phyloP scores from a whole-genome alignment of 495 filamentous ascomycete genomes.

The Podospora australis region DNA sequence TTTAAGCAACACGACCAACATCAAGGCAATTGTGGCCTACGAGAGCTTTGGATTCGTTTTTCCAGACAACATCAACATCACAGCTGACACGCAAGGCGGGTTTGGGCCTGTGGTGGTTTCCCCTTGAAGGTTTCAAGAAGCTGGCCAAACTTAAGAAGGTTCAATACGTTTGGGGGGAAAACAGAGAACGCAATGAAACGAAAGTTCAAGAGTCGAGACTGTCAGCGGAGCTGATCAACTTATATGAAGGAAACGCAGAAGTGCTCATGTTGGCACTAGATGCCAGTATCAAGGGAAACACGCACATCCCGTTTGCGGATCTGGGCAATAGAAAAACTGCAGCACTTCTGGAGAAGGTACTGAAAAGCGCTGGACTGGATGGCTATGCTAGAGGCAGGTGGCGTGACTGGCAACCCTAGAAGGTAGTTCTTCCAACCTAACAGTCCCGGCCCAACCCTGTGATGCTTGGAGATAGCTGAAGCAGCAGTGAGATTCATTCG shows the following conservation, averaged over 20 bases:
- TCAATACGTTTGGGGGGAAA: slow-evolving; percentile 46
- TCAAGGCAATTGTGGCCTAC: slow-evolving; percentile 44
- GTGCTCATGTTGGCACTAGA: slow-evolving; percentile 37
- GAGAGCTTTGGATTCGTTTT: slow-evolving; percentile 41
- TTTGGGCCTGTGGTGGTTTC: slow-evolving; percentile 33
- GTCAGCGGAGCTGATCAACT: slow-evolving; percentile 36
- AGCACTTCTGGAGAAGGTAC: slow-evolving; percentile 32
- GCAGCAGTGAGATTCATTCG: too few species aligned
- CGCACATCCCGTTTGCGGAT: slow-evolving; percentile 42
- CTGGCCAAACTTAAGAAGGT: slow-evolving; percentile 34
- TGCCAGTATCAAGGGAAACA: slow-evolving; percentile 34
- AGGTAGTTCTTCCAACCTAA: too few species aligned
- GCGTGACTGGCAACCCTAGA: too few species aligned
- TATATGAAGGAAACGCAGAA: slow-evolving; percentile 40
- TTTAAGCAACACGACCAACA: slow-evolving; percentile 37
- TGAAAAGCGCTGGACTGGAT: slow-evolving; percentile 30
- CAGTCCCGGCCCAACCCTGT: too few species aligned
- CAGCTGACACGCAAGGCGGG: slow-evolving; percentile 20
- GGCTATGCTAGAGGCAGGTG: slow-evolving; percentile 18
- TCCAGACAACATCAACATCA: slow-evolving; percentile 35
- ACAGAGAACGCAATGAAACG: slow-evolving; percentile 20
- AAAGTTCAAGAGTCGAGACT: slow-evolving; percentile 22
- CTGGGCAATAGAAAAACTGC: slow-evolving; percentile 40
- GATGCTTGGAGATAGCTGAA: too few species aligned
- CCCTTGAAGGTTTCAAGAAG: slow-evolving; percentile 42